phyloP scores from a whole-genome alignment of 805 yeast species.

The Phaffomyces thermotolerans region DNA sequence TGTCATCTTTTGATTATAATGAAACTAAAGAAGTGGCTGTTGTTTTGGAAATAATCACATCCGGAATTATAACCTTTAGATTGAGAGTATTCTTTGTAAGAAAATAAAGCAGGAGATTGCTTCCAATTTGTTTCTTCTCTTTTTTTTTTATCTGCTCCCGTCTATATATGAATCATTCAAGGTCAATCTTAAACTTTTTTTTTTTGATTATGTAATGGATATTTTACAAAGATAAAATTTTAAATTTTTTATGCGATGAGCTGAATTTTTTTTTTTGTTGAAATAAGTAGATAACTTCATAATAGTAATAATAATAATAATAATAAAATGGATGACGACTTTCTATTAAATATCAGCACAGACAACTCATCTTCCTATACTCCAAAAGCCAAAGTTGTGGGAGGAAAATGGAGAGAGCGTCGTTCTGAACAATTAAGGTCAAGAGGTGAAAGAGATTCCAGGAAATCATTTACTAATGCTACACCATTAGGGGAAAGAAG shows the following conservation, averaged over 20 bases:
- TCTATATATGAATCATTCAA: too few relatives aligned
- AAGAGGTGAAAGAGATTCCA: constrained; percentile 11
- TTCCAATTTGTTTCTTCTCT: too few relatives aligned
- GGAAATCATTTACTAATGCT: neutral
- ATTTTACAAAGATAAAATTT: too few relatives aligned
- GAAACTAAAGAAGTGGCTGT: too few relatives aligned
- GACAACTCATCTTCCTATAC: constrained; percentile 23
- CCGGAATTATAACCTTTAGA: neutral
- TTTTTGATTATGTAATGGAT: neutral
- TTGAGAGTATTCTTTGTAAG: too few relatives aligned
- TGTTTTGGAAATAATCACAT: too few relatives aligned
- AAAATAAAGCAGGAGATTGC: too few relatives aligned
- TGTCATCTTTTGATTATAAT: neutral
- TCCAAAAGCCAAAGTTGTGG: constrained; percentile 40
- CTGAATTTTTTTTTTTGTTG: neutral
- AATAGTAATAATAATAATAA: too few relatives aligned
- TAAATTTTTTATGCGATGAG: constrained; percentile 5
- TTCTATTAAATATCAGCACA: constrained; percentile 66
- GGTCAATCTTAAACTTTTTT: neutral
- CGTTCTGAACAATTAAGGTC: constrained; percentile 34
- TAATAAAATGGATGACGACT: constrained; percentile 48
- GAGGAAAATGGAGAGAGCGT: constrained; percentile 82
- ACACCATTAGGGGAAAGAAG: constrained; percentile 5
- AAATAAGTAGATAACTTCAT: too few relatives aligned
- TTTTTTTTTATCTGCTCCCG: too few relatives aligned